Evolutionary conservation across 2,329 filamentous ascomycete species (phyloP).

Genomic region (Tolypocladium tropicale): DNA sequence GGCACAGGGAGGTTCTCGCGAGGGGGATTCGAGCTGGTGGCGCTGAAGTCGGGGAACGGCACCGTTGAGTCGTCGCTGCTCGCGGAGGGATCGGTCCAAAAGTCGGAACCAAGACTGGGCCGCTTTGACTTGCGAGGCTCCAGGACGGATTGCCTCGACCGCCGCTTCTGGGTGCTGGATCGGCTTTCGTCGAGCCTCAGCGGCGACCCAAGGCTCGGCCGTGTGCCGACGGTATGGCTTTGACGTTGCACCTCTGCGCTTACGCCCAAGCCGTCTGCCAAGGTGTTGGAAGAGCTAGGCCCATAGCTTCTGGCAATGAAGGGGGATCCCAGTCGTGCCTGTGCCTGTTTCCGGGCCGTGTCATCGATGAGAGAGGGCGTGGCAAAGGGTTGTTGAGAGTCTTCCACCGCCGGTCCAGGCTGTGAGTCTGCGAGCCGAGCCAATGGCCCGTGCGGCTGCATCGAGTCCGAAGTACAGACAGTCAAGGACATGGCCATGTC

Average conservation of each 20-base stretch:
- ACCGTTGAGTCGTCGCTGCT: slow-evolving; percentile 10
- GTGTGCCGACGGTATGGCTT: slow-evolving; percentile 38
- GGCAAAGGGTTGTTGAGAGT: background rate
- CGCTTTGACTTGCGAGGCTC: slow-evolving; percentile 40
- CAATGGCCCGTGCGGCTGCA: slow-evolving; percentile 52
- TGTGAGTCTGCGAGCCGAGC: slow-evolving; percentile 45
- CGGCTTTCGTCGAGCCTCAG: slow-evolving; percentile 39
- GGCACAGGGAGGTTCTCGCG: slow-evolving; percentile 30
- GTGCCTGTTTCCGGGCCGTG: background rate
- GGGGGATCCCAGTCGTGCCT: slow-evolving; percentile 39
- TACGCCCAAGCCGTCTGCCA: slow-evolving; percentile 27
- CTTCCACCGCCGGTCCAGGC: slow-evolving; percentile 9
- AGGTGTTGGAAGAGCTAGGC: slow-evolving; percentile 44
- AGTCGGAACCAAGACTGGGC: slow-evolving; percentile 43
- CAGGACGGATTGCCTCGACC: slow-evolving; percentile 32
- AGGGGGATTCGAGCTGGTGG: slow-evolving; percentile 18
- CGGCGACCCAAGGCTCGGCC: slow-evolving; percentile 42
- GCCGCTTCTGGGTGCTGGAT: slow-evolving; percentile 44
- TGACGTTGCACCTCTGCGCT: slow-evolving; percentile 26
- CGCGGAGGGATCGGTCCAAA: slow-evolving; percentile 37
- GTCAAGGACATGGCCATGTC: slow-evolving; percentile 55
- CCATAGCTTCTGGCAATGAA: slow-evolving; percentile 51
- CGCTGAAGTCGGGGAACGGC: slow-evolving; percentile 22
- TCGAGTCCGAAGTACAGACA: slow-evolving; percentile 52
- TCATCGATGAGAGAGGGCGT: slow-evolving; percentile 2